Evolutionary conservation across 164 flowering plant species (phyloP).

Genomic region (Piper betle): DNA sequence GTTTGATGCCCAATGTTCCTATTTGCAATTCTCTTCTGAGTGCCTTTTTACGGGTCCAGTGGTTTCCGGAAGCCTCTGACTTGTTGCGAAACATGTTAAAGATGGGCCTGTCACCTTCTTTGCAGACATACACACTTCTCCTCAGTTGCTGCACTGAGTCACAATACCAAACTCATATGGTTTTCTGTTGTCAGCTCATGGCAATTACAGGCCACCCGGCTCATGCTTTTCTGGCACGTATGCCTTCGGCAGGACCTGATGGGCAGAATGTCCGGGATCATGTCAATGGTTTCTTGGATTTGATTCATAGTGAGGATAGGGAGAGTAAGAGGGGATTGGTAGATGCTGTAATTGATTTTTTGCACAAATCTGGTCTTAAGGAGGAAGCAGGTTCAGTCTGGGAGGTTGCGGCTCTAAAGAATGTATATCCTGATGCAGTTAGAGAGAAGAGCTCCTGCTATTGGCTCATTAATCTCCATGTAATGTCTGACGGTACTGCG

Average conservation of each 20-base stretch:
- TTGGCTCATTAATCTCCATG: slow-evolving; percentile 96
- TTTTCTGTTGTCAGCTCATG: slow-evolving; percentile 69
- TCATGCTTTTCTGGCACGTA: slow-evolving; percentile 51
- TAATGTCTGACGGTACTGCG: slow-evolving; percentile 98
- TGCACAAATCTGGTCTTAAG: slow-evolving; percentile 84
- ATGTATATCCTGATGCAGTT: slow-evolving; percentile 84
- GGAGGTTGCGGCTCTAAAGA: slow-evolving; percentile 91
- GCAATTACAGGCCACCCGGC: slow-evolving; percentile 77
- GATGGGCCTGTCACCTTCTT: slow-evolving; percentile 65
- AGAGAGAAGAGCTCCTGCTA: slow-evolving; percentile 61
- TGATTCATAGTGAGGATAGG: slow-evolving; percentile 85
- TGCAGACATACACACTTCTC: slow-evolving; percentile 85
- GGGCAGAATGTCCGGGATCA: slow-evolving; percentile 89
- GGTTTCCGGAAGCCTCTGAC: slow-evolving; percentile 56
- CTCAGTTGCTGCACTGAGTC: slow-evolving; percentile 88
- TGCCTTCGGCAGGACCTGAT: slow-evolving; percentile 79
- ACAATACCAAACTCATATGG: slow-evolving; percentile 43
- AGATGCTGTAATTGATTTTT: slow-evolving; percentile 90
- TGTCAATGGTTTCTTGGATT: slow-evolving; percentile 50
- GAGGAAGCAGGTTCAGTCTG: slow-evolving; percentile 96
- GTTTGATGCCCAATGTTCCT: slow-evolving; percentile 82
- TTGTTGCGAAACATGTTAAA: slow-evolving; percentile 58
- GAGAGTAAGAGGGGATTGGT: slow-evolving; percentile 93
- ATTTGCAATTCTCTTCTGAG: slow-evolving; percentile 91
- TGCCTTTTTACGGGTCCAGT: slow-evolving; percentile 69